Percentiles rank a stretch among this genome's conserved stretches.
These are phyloP conservation scores for Grammothele lineata DNA, from an alignment of 768 basidiomycete genomes.

Conservation along the genomic window DNA sequence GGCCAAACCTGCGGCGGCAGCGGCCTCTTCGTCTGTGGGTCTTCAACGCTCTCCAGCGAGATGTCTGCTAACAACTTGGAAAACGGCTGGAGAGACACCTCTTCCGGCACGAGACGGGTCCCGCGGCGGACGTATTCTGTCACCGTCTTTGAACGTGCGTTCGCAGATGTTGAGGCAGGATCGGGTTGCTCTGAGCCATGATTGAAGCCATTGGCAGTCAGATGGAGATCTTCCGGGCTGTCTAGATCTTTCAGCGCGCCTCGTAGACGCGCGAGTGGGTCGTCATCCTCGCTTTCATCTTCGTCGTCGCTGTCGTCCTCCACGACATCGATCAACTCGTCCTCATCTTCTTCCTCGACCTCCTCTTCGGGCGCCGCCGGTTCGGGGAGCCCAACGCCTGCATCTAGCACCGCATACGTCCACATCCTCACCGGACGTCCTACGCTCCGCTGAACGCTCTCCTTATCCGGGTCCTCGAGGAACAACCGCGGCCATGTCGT, in stretches of 20 bases:
- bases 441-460: constrained; percentile 60
- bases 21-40: constrained; percentile 21
- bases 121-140: constrained; percentile 69
- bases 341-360: constrained; percentile 38
- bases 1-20: constrained; percentile 47
- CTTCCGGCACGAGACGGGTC: constrained; percentile 56
- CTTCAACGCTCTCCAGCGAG: constrained; percentile 4
- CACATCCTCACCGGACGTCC: constrained; percentile 60
- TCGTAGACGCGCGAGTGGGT: constrained; percentile 65
- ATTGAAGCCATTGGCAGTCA: too few relatives aligned
- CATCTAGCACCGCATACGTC: constrained; percentile 65
- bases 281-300: constrained; percentile 38
- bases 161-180: too few relatives aligned
- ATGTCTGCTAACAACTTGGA: constrained; percentile 40
- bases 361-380: constrained; percentile 19
- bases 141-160: constrained; percentile 32
- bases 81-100: constrained; percentile 48
- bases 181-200: too few relatives aligned
- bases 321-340: constrained; percentile 51
- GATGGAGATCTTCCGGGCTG: too few relatives aligned
- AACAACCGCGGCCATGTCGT: constrained; percentile 73
- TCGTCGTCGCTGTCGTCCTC: constrained; percentile 27
- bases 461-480: constrained; percentile 73
- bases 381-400: constrained; percentile 57
- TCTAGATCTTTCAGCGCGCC: constrained; percentile 62